Evolutionary conservation across 352 stramenopile species (phyloP), one percentile per base, ranked within the genome.

Genomic region (Aphanomyces euteiches): DNA sequence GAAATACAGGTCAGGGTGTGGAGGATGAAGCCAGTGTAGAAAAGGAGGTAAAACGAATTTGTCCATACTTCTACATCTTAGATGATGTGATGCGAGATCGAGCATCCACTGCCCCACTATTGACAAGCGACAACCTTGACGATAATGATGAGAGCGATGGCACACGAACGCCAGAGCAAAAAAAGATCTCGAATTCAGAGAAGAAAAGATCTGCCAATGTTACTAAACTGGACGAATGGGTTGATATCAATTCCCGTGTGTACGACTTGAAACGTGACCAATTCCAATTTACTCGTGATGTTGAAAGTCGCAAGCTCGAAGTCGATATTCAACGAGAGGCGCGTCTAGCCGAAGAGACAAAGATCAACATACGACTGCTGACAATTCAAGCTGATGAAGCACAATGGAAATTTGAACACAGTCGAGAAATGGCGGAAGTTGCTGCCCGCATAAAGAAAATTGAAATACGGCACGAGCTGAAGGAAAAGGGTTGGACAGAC

Each of bases 41-140:
- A 53, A 53, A n/a, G n/a, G n/a, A 53, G 45, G 45, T 53, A 53
- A 15, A 53, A 53, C 45, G 45, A 19, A 15, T 53, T 53, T 75
- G 67, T 39, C 67, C 69, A 28, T 64, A 72, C 40, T 75, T 74
- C 34, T 41, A 74, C 6, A 12, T 58, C 3, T 58, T 76, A 6
- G 63, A 73, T 21, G 43, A 61, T 4, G 47, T 75, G 34, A 56
- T 77, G 4, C 40, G 45, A 4, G 73, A 77, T 36, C 64, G 57
- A 8, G 40, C 68, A 2, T 72, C 60, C 1, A 56, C 57, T 0
- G 38, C 66, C 4, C 60, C 72, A 13, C 34, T 72, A 1, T 3
- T 72, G 1, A 74, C 67, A 12, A 77, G 3, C 28, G 58, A 66
- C 38, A 56, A 50, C 2, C 17, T 66, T 13, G 12, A 66, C 15